A percentile compares a stretch with the other conserved stretches of the same genome.
Evolutionary conservation across 1,284 basidiomycete genomes (phyloP).

Genomic region (Entoloma clypeatum): DNA sequence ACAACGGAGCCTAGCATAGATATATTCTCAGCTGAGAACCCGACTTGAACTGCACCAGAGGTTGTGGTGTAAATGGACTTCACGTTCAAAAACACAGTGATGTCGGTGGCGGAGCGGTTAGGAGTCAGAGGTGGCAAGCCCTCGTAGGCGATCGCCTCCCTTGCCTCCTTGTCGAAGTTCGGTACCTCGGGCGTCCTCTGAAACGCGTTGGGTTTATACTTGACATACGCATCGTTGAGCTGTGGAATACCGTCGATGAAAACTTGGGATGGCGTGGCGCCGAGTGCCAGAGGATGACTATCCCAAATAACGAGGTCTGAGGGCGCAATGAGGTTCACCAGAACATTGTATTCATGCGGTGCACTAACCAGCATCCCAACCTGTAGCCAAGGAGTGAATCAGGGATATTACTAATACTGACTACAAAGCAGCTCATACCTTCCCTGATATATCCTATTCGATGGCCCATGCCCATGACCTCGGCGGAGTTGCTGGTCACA

Average conservation of each 20-base stretch:
- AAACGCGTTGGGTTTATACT: constrained; percentile 43
- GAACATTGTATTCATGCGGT: constrained; percentile 10
- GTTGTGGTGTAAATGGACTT: constrained; percentile 30
- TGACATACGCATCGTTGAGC: constrained; percentile 38
- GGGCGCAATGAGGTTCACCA: constrained; percentile 36
- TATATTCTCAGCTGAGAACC: constrained; percentile 20
- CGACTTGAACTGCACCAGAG: constrained; percentile 24
- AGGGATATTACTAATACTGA: background rate
- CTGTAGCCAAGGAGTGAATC: constrained; percentile 17
- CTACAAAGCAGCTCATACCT: constrained; percentile 24
- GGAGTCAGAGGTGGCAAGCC: constrained; percentile 61
- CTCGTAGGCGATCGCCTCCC: constrained; percentile 50
- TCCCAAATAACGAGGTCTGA: constrained; percentile 88
- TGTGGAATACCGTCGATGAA: constrained; percentile 69
- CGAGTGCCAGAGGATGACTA: constrained; percentile 75
- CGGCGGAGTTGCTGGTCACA: constrained; percentile 55
- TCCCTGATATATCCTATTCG: constrained; percentile 43
- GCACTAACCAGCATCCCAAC: constrained; percentile 44
- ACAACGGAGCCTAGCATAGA: constrained; percentile 30
- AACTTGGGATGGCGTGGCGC: constrained; percentile 67
- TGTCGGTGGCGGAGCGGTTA: constrained; percentile 19
- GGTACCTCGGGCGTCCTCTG: constrained; percentile 56
- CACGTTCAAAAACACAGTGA: constrained; percentile 45
- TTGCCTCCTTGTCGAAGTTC: constrained; percentile 58
- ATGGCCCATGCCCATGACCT: constrained; percentile 43